Conservation (phyloP, 139 green algal species). For the Nannochloris sp. region DNA sequence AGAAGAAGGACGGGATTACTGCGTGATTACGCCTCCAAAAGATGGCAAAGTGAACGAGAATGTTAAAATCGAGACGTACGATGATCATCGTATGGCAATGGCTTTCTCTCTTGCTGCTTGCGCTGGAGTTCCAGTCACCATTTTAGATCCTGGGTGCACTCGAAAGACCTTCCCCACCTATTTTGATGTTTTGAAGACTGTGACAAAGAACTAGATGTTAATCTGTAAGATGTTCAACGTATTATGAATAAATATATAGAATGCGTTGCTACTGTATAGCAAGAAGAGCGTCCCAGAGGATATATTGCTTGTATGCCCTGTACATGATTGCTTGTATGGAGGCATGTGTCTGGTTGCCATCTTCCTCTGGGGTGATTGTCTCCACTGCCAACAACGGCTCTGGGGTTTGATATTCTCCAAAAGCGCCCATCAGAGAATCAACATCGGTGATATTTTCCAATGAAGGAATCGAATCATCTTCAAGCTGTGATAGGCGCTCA, state of each 20-base stretch:
- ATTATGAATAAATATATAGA: background rate
- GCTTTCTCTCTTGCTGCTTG: slow-evolving; percentile 77
- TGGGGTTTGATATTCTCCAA: no score
- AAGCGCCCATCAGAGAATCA: no score
- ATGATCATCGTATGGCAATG: slow-evolving; percentile 96
- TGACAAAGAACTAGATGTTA: slow-evolving; percentile 32
- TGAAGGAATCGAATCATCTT: no score
- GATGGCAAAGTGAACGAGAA: slow-evolving; percentile 4
- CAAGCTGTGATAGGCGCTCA: no score
- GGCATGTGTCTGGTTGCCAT: no score
- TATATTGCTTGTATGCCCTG: slow-evolving; percentile 12
- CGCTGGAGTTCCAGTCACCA: slow-evolving; percentile 61
- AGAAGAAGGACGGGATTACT: slow-evolving; percentile 90
- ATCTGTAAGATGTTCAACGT: background rate
- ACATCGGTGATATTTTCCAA: no score
- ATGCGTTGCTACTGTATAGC: background rate
- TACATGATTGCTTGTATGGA: slow-evolving; percentile 4
- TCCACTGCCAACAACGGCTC: no score
- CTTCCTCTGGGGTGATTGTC: no score
- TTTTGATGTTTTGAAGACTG: slow-evolving; percentile 70
- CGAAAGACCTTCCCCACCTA: slow-evolving; percentile 92
- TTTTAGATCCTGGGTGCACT: slow-evolving; percentile 86
- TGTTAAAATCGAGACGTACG: slow-evolving; percentile 82
- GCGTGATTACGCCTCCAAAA: slow-evolving; percentile 84
- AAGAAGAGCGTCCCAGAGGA: slow-evolving; percentile 9